These are phyloP conservation scores for Fusarium sarcochroum DNA, from an alignment of 2,329 filamentous ascomycete genomes.

Conservation along the genomic window DNA sequence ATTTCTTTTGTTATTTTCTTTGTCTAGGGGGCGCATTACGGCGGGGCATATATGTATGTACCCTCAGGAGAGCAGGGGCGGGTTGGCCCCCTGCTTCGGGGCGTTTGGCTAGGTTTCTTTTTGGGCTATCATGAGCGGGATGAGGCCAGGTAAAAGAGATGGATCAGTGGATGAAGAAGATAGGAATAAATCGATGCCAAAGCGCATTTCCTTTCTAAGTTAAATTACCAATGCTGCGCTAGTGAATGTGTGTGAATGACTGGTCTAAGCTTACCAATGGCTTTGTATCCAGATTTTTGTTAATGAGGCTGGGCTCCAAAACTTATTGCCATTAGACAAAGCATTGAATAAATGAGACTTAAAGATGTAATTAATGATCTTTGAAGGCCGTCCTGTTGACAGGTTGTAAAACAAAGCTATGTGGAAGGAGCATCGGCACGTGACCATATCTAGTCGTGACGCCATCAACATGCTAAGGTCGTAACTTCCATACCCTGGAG, in stretches of 20 bases:
- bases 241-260: background rate
- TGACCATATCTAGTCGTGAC: slow-evolving; percentile 16
- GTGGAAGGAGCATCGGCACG: slow-evolving; percentile 6
- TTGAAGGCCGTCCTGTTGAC: background rate
- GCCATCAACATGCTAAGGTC: slow-evolving; percentile 5
- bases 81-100: slow-evolving; percentile 42
- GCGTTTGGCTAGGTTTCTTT: slow-evolving; percentile 45
- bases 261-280: background rate
- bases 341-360: background rate
- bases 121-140: slow-evolving; percentile 48
- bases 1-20: slow-evolving; percentile 42
- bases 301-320: background rate
- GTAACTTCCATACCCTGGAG: slow-evolving; percentile 28
- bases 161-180: slow-evolving; percentile 37
- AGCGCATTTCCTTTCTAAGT: slow-evolving; percentile 41
- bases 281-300: background rate
- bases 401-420: background rate
- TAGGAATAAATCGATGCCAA: slow-evolving; percentile 46
- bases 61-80: slow-evolving; percentile 40
- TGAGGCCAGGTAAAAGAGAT: slow-evolving; percentile 47
- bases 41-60: slow-evolving; percentile 44
- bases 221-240: background rate
- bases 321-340: background rate
- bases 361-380: too few species aligned
- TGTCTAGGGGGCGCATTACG: slow-evolving; percentile 49